phyloP scores from a whole-genome alignment of 2,329 filamentous ascomycete genomes.

The Pseudogymnoascus sp. region DNA sequence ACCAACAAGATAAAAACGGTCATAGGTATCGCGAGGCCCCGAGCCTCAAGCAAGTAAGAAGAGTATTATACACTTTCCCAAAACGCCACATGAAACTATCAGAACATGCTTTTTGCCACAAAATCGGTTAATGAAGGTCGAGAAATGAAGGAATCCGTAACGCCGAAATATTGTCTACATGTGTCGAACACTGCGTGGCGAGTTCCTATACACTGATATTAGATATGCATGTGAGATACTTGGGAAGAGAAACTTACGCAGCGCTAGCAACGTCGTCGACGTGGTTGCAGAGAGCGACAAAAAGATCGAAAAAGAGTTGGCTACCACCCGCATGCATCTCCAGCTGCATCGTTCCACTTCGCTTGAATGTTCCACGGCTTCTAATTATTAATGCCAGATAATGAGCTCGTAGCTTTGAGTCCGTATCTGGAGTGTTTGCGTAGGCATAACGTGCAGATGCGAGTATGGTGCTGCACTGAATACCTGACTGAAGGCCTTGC shows the following conservation, averaged over 20 bases:
- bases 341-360: conserved; percentile 89
- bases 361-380: conserved; percentile 80
- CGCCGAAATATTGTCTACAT: conserved; percentile 12
- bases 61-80: conserved; percentile 6
- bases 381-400: conserved; percentile 90
- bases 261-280: conserved; percentile 61
- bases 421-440: conserved; percentile 76
- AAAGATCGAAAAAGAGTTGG: conserved; percentile 84
- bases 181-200: conserved; percentile 14
- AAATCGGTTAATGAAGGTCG: conserved; percentile 15
- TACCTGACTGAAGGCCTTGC: conserved; percentile 76
- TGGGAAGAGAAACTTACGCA: conserved; percentile 40
- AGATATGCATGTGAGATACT: neutral
- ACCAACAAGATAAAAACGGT: neutral
- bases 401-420: conserved; percentile 85
- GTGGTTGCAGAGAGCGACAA: conserved; percentile 88
- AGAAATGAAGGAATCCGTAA: conserved; percentile 13
- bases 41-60: neutral
- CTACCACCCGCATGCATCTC: conserved; percentile 85
- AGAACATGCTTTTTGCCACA: neutral
- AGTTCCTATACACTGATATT: conserved; percentile 5
- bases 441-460: conserved; percentile 86
- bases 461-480: conserved; percentile 78
- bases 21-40: conserved; percentile 4
- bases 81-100: neutral